phyloP scores from a whole-genome alignment of 2,329 filamentous ascomycete genomes.

The Aspergillus arachidicola region DNA sequence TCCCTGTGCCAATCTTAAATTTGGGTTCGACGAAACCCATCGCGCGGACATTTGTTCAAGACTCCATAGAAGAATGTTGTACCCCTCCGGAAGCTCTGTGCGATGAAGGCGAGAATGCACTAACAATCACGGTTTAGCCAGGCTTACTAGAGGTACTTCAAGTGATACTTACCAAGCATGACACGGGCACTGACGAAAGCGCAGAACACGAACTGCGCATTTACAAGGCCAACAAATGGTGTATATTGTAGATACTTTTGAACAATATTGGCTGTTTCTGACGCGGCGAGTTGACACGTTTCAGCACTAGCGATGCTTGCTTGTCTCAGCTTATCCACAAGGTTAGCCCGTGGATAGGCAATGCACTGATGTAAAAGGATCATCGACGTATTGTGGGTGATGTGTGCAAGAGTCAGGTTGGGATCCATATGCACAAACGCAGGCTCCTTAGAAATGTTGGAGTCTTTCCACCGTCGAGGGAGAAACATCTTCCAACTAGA shows the following conservation, averaged over 20 bases:
- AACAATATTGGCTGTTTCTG: neutral
- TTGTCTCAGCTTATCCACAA: neutral
- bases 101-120: neutral
- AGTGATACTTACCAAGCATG: neutral
- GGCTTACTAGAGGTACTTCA: neutral
- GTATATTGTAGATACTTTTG: neutral
- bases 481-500: neutral
- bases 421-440: constrained; percentile 44
- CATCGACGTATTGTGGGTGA: constrained; percentile 54
- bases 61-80: neutral
- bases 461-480: neutral
- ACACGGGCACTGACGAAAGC: neutral
- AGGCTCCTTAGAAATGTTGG: neutral
- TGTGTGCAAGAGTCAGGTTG: constrained; percentile 53
- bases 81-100: neutral
- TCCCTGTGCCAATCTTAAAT: neutral
- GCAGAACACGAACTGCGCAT: neutral
- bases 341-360: constrained; percentile 36
- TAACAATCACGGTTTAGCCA: neutral
- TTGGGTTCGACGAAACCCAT: neutral
- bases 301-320: neutral
- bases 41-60: neutral
- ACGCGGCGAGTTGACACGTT: neutral
- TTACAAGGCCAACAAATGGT: neutral
- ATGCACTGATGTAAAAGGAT: constrained; percentile 54